phyloP scores from a whole-genome alignment of 2,329 filamentous ascomycete species.

The Paracoccidioides brasiliensis region DNA sequence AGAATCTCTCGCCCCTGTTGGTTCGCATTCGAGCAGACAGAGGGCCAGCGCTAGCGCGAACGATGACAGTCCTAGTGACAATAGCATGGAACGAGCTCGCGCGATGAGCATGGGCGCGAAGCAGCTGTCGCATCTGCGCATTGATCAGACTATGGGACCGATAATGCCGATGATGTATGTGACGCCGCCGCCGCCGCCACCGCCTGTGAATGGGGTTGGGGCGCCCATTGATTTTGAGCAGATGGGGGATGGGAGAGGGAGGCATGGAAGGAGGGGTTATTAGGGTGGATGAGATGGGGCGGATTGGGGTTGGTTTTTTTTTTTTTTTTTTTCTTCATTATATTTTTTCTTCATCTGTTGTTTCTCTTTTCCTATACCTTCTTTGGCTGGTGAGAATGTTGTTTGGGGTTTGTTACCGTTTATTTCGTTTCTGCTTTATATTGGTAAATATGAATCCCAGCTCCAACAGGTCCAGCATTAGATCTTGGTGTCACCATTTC shows the following conservation, averaged over 20 bases:
- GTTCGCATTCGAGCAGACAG: not conserved
- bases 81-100: constrained; percentile 2
- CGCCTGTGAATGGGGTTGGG: not conserved
- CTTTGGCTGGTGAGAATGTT: not conserved
- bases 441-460: not conserved
- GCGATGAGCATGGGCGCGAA: constrained; percentile 1
- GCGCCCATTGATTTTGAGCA: not conserved
- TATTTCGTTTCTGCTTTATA: not conserved
- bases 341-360: not conserved
- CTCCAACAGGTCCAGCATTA: not conserved
- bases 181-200: not conserved
- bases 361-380: not conserved
- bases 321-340: not conserved
- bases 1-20: not conserved
- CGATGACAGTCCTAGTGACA: constrained; percentile 2
- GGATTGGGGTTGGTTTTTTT: not conserved
- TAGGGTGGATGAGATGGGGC: not conserved
- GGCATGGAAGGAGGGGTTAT: not conserved
- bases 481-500: not conserved
- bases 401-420: not conserved
- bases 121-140: not conserved
- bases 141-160: not conserved
- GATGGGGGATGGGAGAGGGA: not conserved
- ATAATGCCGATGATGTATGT: not conserved
- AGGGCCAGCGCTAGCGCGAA: not conserved